Evolutionary conservation across 306 rosid genomes (phyloP), one percentile per base, ranked within the genome.

Genomic region (Quercus cerris): DNA sequence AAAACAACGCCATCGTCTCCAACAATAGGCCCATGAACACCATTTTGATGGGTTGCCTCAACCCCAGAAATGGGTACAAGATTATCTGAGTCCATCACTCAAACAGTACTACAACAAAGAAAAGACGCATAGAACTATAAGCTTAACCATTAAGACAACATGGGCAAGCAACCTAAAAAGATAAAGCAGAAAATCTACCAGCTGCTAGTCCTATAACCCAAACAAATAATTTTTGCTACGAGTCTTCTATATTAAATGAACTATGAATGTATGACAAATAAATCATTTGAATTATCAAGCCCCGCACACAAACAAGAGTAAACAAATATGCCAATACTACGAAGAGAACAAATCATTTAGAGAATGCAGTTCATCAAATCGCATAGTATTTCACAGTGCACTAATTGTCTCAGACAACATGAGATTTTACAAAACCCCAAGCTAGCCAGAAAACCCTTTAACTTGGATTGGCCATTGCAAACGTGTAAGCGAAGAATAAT

Each of bases 71-170:
- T 81, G 59, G 82, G 78, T 22, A 83, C 84, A 74, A 75, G 80
- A 78, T 76, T 79, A 75, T 61, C 87, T 1, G 87, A 83, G 88
- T 91, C 98, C 98, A 96, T 93, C 82, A 73, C 81, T 75, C 86
- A 78, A 66, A 71, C 68, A 74, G 78, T 80, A 82, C 97, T 89
- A 77, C 83, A 87, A 82, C 27, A 78, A 73, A 46, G n/a, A 33
- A 72, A 56, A 85, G 35, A 49, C 79, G 61, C 22, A 56, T 54
- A 14, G 69, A 79, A 3, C 63, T 67, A 51, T 51, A 28, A 76
- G 33, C 38, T 25, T 52, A 68, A 64, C 20, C 70, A 33, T 35
- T 69, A 23, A 72, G 19, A 61, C 46, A 38, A 49, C 12, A 71
- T 59, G 67, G 63, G 73, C 75, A 83, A 19, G 23, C 44, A 14